Conservation (phyloP, 108 stramenopile genomes). For the Nannochloropsis oceanica region DNA sequence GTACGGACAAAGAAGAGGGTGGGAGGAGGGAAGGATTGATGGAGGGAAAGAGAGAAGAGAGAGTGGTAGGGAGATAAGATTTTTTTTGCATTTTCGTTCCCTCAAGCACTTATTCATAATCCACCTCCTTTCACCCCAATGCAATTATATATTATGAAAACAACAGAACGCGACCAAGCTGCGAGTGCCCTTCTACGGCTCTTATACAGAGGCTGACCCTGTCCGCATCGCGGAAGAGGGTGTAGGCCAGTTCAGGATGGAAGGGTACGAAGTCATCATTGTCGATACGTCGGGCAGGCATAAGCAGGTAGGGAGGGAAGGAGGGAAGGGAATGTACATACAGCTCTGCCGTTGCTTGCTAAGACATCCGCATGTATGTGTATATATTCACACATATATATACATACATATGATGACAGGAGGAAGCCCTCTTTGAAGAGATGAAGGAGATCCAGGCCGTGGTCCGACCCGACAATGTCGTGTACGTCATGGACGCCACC, state of each 20-base stretch:
- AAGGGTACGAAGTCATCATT: slow-evolving; percentile 88
- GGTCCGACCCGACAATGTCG: slow-evolving; percentile 70
- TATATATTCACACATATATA: background rate
- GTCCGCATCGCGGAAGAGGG: slow-evolving; percentile 89
- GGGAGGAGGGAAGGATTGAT: background rate
- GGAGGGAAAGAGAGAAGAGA: background rate
- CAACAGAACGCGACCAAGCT: slow-evolving; percentile 90
- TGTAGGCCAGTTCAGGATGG: slow-evolving; percentile 67
- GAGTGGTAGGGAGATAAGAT: background rate
- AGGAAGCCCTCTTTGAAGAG: slow-evolving; percentile 84
- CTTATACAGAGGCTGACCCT: slow-evolving; percentile 86
- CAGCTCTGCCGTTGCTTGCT: too few relatives aligned
- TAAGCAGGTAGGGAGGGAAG: slow-evolving; percentile 6
- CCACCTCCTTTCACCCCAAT: too few relatives aligned
- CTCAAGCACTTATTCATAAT: too few relatives aligned
- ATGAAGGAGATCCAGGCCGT: slow-evolving; percentile 89
- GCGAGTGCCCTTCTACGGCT: slow-evolving; percentile 78
- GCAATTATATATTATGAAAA: too few relatives aligned
- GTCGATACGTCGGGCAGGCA: slow-evolving; percentile 94
- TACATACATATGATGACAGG: slow-evolving; percentile 44
- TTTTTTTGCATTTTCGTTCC: too few relatives aligned
- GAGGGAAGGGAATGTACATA: background rate
- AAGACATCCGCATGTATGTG: too few relatives aligned
- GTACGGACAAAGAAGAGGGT: background rate
- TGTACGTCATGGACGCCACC: slow-evolving; percentile 95